Evolutionary conservation across 78 protist genomes (phyloP), one percentile per base, ranked within the genome.

Genomic region (Corallochytrium limacisporum): DNA sequence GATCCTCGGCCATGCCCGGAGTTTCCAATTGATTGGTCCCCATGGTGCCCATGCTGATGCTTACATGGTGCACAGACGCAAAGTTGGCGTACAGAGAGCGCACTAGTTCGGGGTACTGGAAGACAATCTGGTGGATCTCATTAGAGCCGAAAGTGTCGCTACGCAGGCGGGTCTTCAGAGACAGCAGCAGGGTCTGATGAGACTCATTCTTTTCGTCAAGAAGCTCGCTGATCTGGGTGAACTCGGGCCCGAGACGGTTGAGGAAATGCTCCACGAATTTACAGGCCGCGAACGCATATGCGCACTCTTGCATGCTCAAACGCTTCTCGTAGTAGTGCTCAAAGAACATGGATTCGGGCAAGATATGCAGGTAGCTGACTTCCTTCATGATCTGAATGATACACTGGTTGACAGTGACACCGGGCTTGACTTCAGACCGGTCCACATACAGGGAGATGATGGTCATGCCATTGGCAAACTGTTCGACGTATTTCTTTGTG

Each of bases 221-320:
- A 10, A 22, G 1, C 33, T 65, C 4, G 29, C 10, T 44, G 24
- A 39, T 42, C 24, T 16, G 59, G 26, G 3, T 18, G 32, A 47
- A 32, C 6, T 43, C 71, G 35, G 67, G 48, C 18, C 67, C 67
- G 18, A 61, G 67, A 18, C 71, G 71, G 71, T 65, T 65, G 39
- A 65, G 56, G 42, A 65, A 65, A 33, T 65, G 71, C 40, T 39
- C 49, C 42, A 42, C 53, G 46, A 65, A 65, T 46, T 39, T 42
- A 38, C 57, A 44, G 44, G 53, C 71, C 46, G 37, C 9, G 56
- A 32, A 65, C 5, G 71, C 51, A 32, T 65, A 65, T 20, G 42
- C 8, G 26, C 9, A 18, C 44, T 43, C 71, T 8, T 39, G 59
- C 71, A 47, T 56, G 5, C 38, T 44, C 38, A 1, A 29, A 47